phyloP scores from a whole-genome alignment of 257 asterid genomes.

The Solanum arcanum region DNA sequence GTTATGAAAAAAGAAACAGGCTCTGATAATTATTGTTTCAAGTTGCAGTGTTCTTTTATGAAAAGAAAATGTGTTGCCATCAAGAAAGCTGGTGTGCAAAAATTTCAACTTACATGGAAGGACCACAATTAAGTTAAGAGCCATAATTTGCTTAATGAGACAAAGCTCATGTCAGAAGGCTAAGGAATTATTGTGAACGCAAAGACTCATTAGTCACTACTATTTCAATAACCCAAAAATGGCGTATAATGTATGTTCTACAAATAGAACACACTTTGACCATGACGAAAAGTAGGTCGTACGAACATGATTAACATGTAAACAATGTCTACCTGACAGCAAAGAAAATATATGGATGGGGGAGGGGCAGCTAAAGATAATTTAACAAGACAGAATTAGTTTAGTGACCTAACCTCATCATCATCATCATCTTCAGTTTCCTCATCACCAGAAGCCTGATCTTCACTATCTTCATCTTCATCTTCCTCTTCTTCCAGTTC shows the following conservation, averaged over 20 bases:
- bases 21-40: not conserved
- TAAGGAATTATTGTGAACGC: not conserved
- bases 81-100: not conserved
- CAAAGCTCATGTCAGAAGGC: not conserved
- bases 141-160: not conserved
- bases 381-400: not conserved
- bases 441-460: slow-evolving; percentile 16
- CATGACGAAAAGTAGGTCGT: not conserved
- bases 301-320: not conserved
- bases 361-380: not conserved
- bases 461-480: slow-evolving; percentile 14
- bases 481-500: slow-evolving; percentile 19
- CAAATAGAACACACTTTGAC: not conserved
- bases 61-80: not conserved
- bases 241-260: not conserved
- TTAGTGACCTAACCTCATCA: slow-evolving; percentile 8
- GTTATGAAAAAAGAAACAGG: not conserved
- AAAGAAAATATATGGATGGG: not conserved
- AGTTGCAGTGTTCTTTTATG: not conserved
- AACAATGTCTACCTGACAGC: not conserved
- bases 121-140: not conserved
- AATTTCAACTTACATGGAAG: not conserved
- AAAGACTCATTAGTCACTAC: not conserved
- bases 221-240: not conserved
- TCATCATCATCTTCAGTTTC: slow-evolving; percentile 16